These are phyloP conservation scores for Euphrasia confusa DNA, from an alignment of 257 asterid genomes.

Conservation along the genomic window DNA sequence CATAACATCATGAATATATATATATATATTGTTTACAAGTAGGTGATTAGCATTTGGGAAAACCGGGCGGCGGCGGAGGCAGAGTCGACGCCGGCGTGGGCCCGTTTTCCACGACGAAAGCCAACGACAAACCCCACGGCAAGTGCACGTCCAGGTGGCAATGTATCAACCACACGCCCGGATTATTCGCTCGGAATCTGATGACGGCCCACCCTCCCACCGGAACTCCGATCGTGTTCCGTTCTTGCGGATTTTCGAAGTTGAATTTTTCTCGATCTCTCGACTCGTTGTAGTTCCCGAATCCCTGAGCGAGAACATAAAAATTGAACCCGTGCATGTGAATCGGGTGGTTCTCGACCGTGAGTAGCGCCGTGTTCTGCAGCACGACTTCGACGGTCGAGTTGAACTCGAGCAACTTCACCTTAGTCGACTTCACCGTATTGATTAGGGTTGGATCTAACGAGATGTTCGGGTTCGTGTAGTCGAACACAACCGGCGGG, in stretches of 20 bases:
- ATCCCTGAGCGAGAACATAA: constrained; percentile 53
- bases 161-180: constrained; percentile 75
- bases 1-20: too few species aligned
- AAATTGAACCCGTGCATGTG: constrained; percentile 64
- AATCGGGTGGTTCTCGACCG: constrained; percentile 53
- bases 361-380: constrained; percentile 54
- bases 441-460: constrained; percentile 24
- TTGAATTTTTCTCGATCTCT: constrained; percentile 38
- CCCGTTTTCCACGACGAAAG: constrained; percentile 65
- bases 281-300: constrained; percentile 44
- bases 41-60: constrained; percentile 46
- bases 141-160: constrained; percentile 80
- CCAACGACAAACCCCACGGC: constrained; percentile 69
- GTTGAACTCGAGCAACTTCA: constrained; percentile 40
- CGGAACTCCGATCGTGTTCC: constrained; percentile 60
- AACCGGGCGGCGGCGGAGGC: constrained; percentile 77
- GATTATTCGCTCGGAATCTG: constrained; percentile 54
- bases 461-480: constrained; percentile 31
- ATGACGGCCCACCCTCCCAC: constrained; percentile 68
- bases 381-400: constrained; percentile 44
- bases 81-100: constrained; percentile 43
- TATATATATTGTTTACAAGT: too few species aligned
- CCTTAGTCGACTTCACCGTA: constrained; percentile 45
- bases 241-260: constrained; percentile 44
- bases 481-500: constrained; percentile 50